These are phyloP conservation scores for Candida golubevii DNA, from an alignment of 805 yeast species.

Conservation along the genomic window DNA sequence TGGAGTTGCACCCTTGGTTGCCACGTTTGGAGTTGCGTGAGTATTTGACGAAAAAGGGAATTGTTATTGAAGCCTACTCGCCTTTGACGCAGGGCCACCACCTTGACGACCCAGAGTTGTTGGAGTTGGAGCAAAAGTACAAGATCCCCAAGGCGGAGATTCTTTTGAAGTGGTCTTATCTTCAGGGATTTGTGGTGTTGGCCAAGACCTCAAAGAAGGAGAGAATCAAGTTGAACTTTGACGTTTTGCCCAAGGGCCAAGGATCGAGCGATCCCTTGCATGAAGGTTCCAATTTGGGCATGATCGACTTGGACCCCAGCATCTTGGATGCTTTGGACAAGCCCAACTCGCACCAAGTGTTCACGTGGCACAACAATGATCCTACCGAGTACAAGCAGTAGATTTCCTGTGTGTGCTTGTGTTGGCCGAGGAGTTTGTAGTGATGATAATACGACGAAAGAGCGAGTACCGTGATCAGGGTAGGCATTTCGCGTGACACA, in stretches of 20 bases:
- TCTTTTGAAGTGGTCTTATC: constrained; percentile 66
- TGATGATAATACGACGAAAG: too few relatives aligned
- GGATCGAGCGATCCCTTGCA: constrained; percentile 22
- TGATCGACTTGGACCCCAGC: constrained; percentile 37
- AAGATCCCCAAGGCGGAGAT: constrained; percentile 57
- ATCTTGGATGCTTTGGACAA: constrained; percentile 33
- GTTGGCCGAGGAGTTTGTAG: background rate
- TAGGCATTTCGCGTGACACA: too few relatives aligned
- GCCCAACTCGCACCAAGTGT: constrained; percentile 32
- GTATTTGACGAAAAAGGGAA: constrained; percentile 50
- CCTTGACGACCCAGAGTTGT: constrained; percentile 50
- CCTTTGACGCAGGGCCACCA: constrained; percentile 69
- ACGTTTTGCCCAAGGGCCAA: constrained; percentile 40
- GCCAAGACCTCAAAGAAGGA: constrained; percentile 57
- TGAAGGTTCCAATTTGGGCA: constrained; percentile 27
- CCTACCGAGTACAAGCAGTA: constrained; percentile 17
- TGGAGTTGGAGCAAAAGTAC: constrained; percentile 45
- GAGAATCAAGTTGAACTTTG: constrained; percentile 53
- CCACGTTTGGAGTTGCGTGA: constrained; percentile 62
- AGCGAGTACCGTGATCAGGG: too few relatives aligned
- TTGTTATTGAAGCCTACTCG: constrained; percentile 71
- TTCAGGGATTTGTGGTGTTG: constrained; percentile 66
- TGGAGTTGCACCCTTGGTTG: constrained; percentile 83
- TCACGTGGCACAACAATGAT: constrained; percentile 32
- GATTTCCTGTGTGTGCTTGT: background rate